phyloP scores from a whole-genome alignment of 176 grass and related monocot genomes.

The Lolium rigidum region DNA sequence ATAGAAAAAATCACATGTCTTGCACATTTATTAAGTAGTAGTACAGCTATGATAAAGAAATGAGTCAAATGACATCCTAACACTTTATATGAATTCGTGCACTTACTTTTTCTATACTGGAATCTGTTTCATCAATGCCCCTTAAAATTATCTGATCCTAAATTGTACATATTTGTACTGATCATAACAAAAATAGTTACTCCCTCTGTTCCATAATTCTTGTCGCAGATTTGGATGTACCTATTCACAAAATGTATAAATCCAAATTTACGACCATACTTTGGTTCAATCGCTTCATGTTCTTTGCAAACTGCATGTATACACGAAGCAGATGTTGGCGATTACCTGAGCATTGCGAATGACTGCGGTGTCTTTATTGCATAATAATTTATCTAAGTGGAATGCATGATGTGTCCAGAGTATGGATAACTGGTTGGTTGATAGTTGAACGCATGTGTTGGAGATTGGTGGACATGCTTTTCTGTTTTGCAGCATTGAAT shows the following conservation, averaged over 20 bases:
- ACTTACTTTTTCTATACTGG: background rate
- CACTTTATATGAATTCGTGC: constrained; percentile 3
- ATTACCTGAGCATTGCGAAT: background rate
- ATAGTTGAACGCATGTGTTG: background rate
- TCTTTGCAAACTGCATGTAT: constrained; percentile 10
- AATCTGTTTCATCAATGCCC: constrained; percentile 15
- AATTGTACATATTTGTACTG: background rate
- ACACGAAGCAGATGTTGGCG: constrained; percentile 7
- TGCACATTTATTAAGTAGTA: background rate
- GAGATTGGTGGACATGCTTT: background rate
- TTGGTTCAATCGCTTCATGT: background rate
- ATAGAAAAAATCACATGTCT: background rate
- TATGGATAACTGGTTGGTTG: background rate
- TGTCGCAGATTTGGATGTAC: too few species aligned
- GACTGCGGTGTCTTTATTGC: background rate
- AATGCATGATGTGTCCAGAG: constrained; percentile 13
- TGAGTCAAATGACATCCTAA: background rate
- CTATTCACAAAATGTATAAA: too few species aligned
- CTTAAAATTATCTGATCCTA: background rate
- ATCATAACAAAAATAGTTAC: constrained; percentile 12
- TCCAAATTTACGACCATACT: background rate
- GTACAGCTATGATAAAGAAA: constrained; percentile 1
- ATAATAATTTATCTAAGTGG: background rate
- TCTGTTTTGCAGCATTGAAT: background rate
- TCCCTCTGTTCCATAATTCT: too few species aligned